Base-by-base conservation (phyloP, 2,329 filamentous ascomycete genomes). In the Sporothrix phasma region DNA sequence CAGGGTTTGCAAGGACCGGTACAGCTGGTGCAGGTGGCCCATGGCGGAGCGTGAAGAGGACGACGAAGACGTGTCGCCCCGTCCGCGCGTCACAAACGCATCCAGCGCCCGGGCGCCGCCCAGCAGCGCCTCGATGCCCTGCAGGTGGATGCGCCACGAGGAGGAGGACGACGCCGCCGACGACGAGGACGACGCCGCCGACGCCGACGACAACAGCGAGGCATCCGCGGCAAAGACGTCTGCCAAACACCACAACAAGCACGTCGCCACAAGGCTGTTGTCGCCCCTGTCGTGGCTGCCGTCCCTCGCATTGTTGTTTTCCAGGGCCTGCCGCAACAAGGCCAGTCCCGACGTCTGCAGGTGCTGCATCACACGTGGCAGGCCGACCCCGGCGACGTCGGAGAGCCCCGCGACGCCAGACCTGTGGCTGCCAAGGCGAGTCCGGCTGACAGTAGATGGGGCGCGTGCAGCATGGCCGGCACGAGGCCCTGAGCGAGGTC, bases 121-220 rank as follows among this genome's bases (percentile, higher is more conserved):
- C 19, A 67, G 61, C 31, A 67, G 13, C 6, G 65, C 65, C 39
- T 67, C 31, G 34, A 63, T 61, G 8, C 65, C 65, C n/a, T 65
- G 60, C 5, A 67, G 63, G 24, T 67, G 65, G 34, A 67, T 63
- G 17, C 63, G 63, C 65, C 65, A 67, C 5, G 65, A 65, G 2
- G 43, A 45, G 6, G 62, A 39, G 1, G 61, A 41, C 4, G 58
- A 11, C 17, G 63, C 19, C 11, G 39, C 17, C 10, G 41, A 26
- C 13, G 49, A 3, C 8, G 41, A 56, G 13, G 61, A 26, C 43
- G 62, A 41, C 37, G 41, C 24, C 37, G 19, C 26, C 24, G 51
- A 56, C 13, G 5, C 26, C n/a, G 61, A 26, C 43, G 62, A 41
- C 37, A 31, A 37, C 37, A 26, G 39, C 24, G 51, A 56, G 22